Base-by-base conservation (phyloP, 1,284 basidiomycete species). In the Cerrena zonata region DNA sequence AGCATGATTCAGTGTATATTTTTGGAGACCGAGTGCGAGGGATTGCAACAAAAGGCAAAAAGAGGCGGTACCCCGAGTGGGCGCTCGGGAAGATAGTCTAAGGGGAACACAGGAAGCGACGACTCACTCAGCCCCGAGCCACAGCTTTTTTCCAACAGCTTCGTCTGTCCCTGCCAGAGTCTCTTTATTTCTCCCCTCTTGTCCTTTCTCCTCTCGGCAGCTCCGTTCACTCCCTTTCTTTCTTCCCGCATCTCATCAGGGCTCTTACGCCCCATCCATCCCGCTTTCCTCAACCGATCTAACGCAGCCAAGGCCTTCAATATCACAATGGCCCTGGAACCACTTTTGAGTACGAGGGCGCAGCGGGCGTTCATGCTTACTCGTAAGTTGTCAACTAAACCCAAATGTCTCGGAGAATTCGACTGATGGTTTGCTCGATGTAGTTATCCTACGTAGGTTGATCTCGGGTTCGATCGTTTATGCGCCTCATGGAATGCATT, bases 331-430 rank as follows among this genome's bases (percentile, higher is more conserved):
- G 78, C 81, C 50, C 69, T 80, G 45, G 81, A 84, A 72, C 77
- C 78, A 23, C 70, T 87, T 43, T 69, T 88, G 49, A 78, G 78
- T 24, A 85, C 84, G 27, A 73, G 75, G 54, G 78, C 85, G 25
- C 85, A 87, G 61, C 71, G 73, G 55, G 79, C 77, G 46, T 86
- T 86, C 66, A 77, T 86, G 55, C 65, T 68, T 51, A 86, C 80
- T 54, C 79, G 84, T 85, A 63, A 60, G 78, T 58, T 7, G n/a
- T 25, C 15, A 36, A 25, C 11, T 48, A 39, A 12, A 12, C 25
- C 7, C 10, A 10, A 3, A 38, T 39, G 26, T 11, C 5, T 26
- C 18, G 34, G 24, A n/a, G 4, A 11, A 40, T 11, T 43, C 15
- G 15, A n/a, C 40, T 21, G 19, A 26, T 11, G 10, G 38, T 18